Evolutionary conservation across 148 eudicot genomes (phyloP).

Genomic region (Rhododendron ferrugineum): DNA sequence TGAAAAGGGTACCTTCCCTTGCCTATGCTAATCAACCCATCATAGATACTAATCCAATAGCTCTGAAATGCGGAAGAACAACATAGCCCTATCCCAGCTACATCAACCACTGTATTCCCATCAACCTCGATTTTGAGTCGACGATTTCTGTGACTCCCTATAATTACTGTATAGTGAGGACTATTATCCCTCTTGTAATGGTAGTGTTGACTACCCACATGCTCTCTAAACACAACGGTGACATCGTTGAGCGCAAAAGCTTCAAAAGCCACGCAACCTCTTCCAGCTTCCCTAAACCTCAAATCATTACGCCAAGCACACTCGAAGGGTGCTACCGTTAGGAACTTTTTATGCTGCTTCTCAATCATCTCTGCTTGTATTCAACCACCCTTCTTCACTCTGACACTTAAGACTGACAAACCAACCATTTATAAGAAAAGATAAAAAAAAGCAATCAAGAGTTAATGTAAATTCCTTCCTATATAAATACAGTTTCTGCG

Average conservation of each 20-base stretch:
- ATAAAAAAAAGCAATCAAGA: neutral
- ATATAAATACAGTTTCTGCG: neutral
- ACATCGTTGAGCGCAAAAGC: constrained; percentile 92
- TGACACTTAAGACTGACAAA: constrained; percentile 2
- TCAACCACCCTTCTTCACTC: constrained; percentile 7
- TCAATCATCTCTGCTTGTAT: constrained; percentile 37
- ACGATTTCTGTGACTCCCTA: constrained; percentile 86
- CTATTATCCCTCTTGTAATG: constrained; percentile 88
- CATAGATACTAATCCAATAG: constrained; percentile 92
- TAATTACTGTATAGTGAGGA: constrained; percentile 88
- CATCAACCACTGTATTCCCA: constrained; percentile 85
- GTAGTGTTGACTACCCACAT: constrained; percentile 84
- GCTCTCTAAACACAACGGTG: constrained; percentile 83
- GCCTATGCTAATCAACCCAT: constrained; percentile 89
- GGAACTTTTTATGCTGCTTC: constrained; percentile 60
- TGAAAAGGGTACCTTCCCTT: constrained; percentile 95
- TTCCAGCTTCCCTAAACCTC: constrained; percentile 82
- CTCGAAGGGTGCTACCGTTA: constrained; percentile 94
- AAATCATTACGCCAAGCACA: constrained; percentile 88
- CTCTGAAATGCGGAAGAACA: constrained; percentile 80
- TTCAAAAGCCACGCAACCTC: constrained; percentile 92
- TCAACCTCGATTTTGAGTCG: constrained; percentile 75
- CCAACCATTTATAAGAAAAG: neutral
- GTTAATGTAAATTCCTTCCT: neutral
- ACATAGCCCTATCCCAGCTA: constrained; percentile 67